phyloP scores from a whole-genome alignment of 2,329 filamentous ascomycete species.

The Epichloe brachyelytri region DNA sequence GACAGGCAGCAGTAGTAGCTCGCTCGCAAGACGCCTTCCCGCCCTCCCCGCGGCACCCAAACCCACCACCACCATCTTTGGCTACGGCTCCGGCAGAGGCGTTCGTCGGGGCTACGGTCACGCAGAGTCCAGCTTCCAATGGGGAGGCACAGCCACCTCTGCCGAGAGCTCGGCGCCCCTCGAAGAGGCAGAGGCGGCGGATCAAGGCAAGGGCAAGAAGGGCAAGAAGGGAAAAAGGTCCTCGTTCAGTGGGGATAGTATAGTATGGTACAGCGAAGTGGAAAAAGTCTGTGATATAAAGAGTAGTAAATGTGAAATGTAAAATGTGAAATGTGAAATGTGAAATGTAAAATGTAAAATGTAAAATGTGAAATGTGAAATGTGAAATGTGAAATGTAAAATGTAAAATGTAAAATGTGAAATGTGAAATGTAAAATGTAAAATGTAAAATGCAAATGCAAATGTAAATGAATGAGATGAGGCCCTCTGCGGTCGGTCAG shows the following conservation, averaged over 20 bases:
- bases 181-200: constrained; percentile 15
- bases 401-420: no score
- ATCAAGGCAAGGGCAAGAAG: constrained; percentile 32
- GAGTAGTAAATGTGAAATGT: no score
- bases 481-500: no score
- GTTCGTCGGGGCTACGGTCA: constrained; percentile 41
- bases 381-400: no score
- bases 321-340: no score
- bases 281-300: no score
- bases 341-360: no score
- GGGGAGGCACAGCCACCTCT: constrained; percentile 26
- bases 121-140: constrained; percentile 39
- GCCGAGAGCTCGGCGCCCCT: constrained; percentile 8
- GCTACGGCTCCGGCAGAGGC: constrained; percentile 39
- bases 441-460: no score
- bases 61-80: constrained; percentile 47
- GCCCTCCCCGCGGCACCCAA: constrained; percentile 69
- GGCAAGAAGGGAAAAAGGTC: constrained; percentile 51
- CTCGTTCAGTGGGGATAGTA: constrained; percentile 45
- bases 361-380: no score
- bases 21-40: constrained; percentile 53
- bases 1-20: constrained; percentile 10
- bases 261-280: no score
- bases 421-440: no score
- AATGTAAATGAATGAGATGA: no score